Base-by-base conservation (phyloP, 306 rosid species). In the Alnus rubra region DNA sequence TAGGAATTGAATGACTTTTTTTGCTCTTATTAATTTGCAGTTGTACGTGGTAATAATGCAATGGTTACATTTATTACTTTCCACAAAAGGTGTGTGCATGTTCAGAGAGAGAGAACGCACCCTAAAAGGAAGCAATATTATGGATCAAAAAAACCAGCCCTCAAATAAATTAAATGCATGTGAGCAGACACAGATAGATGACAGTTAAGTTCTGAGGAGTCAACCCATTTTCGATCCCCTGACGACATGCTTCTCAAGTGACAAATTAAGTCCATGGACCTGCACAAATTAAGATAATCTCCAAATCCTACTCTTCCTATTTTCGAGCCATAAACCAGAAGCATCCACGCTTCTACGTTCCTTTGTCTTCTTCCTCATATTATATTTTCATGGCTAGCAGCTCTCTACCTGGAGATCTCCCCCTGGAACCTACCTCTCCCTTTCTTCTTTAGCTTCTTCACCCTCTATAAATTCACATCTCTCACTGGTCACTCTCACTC, bases 361-460 rank as follows among this genome's bases (percentile, higher is more conserved):
- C 68, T 64, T 83, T 92, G 92, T 88, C 93, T 7, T 78, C 71
- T 80, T 73, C 82, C 76, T 71, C 73, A 18, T 16, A 45, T 73
- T 74, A 80, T 79, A 12, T 42, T 42, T 39, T 45, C 28, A 16
- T 42, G 30, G 12, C 51, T 42, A 2, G 18, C 51, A 39, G 72
- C 51, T 42, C 18, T 72, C 30, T 69, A 23, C 28, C 53, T 65
- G 47, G 91, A 86, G 92, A 91, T 91, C 88, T 84, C 83, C 82
- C 77, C 85, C 85, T 78, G 65, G 91, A 90, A 92, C 35, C 90
- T 82, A 79, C 97, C 88, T 80, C 84, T 35, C 82, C 79, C 85
- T 78, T 92, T 90, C 90, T 86, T 56, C 81, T 35, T 54, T 75
- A 60, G 7, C 71, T 37, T 65, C n/a, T 56, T 44, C 53, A 64